A percentile compares a stretch with the other conserved stretches of the same genome.
phyloP scores from a whole-genome alignment of 768 basidiomycete species.

The Tricholoma furcatifolium region DNA sequence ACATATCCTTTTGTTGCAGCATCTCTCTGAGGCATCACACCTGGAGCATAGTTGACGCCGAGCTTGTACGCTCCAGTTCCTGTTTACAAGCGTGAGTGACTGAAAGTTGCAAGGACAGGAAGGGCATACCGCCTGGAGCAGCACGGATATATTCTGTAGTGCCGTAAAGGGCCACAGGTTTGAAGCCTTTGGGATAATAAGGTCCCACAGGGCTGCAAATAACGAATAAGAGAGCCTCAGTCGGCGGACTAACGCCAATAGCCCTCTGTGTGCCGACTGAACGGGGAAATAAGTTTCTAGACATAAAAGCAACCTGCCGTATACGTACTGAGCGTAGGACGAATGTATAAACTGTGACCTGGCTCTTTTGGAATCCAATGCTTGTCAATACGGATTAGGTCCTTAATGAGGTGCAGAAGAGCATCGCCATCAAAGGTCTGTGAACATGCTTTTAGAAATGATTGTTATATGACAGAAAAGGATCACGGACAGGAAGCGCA shows the following conservation, averaged over 20 bases:
- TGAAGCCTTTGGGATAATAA: conserved; percentile 85
- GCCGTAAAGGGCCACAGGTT: conserved; percentile 85
- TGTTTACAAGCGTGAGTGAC: conserved; percentile 18
- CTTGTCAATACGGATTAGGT: conserved; percentile 79
- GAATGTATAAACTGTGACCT: conserved; percentile 90
- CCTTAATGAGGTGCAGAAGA: conserved; percentile 78
- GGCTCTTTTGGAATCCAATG: conserved; percentile 90
- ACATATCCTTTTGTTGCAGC: conserved; percentile 77
- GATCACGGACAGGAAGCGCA: conserved; percentile 63
- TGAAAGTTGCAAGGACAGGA: neutral
- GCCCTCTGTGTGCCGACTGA: conserved; percentile 75
- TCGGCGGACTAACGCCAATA: conserved; percentile 73
- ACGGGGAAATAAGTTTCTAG: conserved; percentile 4
- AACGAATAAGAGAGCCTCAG: conserved; percentile 82
- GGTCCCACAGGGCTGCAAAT: conserved; percentile 83
- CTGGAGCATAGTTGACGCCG: conserved; percentile 87
- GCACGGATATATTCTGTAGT: conserved; percentile 85
- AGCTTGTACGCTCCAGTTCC: conserved; percentile 88
- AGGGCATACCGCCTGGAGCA: conserved; percentile 69
- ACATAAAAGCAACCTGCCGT: neutral
- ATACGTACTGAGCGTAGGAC: conserved; percentile 63
- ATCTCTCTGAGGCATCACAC: conserved; percentile 78
- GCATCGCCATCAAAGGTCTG: conserved; percentile 79
- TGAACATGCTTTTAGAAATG: neutral
- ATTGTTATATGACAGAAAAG: neutral